Conservation (phyloP, 108 stramenopile species). For the Pseudonitzschia delicatissima region DNA sequence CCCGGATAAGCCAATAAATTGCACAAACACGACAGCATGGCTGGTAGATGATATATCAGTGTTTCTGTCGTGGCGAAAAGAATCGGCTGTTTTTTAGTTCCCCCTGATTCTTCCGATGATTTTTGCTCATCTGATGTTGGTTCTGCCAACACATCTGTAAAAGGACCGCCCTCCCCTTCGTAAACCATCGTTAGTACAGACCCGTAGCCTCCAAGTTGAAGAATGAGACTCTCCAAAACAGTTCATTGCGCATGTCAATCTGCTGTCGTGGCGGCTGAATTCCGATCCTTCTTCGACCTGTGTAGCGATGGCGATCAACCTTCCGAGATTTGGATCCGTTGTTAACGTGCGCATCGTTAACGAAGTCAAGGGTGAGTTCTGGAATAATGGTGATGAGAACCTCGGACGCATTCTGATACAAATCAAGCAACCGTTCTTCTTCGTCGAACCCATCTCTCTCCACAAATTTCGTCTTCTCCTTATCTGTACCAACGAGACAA, state of each 20-base stretch:
- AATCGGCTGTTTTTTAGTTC: background rate
- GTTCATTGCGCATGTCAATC: slow-evolving; percentile 76
- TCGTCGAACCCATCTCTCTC: slow-evolving; percentile 2
- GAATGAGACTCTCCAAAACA: slow-evolving; percentile 78
- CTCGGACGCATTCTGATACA: slow-evolving; percentile 74
- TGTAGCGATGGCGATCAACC: slow-evolving; percentile 45
- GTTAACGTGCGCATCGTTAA: slow-evolving; percentile 56
- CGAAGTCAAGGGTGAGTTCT: slow-evolving; percentile 74
- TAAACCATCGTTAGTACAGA: slow-evolving; percentile 41
- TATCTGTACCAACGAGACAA: slow-evolving; percentile 39
- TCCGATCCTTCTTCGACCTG: slow-evolving; percentile 26
- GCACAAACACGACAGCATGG: slow-evolving; percentile 41
- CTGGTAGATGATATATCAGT: slow-evolving; percentile 54
- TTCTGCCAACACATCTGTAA: background rate
- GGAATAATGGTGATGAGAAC: slow-evolving; percentile 83
- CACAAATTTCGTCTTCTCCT: slow-evolving; percentile 19
- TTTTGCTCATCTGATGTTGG: background rate
- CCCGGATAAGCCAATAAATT: slow-evolving; percentile 45
- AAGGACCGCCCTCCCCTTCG: slow-evolving; percentile 19
- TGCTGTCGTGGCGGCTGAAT: slow-evolving; percentile 66
- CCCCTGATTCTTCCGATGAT: background rate
- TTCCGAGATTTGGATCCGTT: slow-evolving; percentile 50
- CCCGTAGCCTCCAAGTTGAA: slow-evolving; percentile 89
- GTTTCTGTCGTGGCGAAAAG: slow-evolving; percentile 39
- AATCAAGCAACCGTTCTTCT: slow-evolving; percentile 32